phyloP scores from a whole-genome alignment of 2,329 filamentous ascomycete genomes.

The Escovopsis sp. region DNA sequence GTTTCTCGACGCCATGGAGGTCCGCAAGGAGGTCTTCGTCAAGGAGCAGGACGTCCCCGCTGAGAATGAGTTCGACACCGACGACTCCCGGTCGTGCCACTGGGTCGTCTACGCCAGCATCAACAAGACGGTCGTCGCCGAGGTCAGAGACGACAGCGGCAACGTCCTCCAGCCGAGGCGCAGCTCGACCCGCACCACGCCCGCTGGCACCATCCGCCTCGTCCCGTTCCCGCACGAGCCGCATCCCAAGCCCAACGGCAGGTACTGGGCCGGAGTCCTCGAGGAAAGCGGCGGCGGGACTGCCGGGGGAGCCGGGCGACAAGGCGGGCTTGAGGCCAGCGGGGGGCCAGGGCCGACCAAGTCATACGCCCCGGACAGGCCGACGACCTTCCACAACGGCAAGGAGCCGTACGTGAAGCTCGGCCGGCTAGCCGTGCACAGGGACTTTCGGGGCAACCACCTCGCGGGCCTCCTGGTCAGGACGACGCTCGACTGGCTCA shows the following conservation, averaged over 20 bases:
- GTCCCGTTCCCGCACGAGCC: constrained; percentile 66
- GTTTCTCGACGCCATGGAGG: constrained; percentile 50
- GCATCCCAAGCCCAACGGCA: constrained; percentile 39
- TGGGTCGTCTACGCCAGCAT: constrained; percentile 72
- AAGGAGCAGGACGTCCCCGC: constrained; percentile 41
- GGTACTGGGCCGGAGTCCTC: constrained; percentile 31
- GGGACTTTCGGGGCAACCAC: constrained; percentile 48
- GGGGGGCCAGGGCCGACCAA: too few relatives aligned
- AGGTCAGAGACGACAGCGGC: constrained; percentile 29
- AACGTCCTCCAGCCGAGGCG: constrained; percentile 26
- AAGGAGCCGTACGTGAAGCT: constrained; percentile 70
- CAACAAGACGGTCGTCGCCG: constrained; percentile 28
- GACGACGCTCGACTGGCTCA: constrained; percentile 53
- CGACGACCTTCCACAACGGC: constrained; percentile 40
- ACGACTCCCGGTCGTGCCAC: constrained; percentile 68
- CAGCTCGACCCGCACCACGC: constrained; percentile 32
- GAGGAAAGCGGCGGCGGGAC: constrained; percentile 8
- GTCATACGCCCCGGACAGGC: constrained; percentile 20
- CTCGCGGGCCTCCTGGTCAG: constrained; percentile 53
- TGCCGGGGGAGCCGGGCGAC: background rate
- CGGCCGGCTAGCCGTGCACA: constrained; percentile 58
- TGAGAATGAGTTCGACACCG: constrained; percentile 63
- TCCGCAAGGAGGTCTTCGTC: constrained; percentile 48
- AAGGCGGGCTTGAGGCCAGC: constrained; percentile 7
- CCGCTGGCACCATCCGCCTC: constrained; percentile 60